phyloP scores from a whole-genome alignment of 2,329 filamentous ascomycete species.

The Sodiomyces alkalinus region DNA sequence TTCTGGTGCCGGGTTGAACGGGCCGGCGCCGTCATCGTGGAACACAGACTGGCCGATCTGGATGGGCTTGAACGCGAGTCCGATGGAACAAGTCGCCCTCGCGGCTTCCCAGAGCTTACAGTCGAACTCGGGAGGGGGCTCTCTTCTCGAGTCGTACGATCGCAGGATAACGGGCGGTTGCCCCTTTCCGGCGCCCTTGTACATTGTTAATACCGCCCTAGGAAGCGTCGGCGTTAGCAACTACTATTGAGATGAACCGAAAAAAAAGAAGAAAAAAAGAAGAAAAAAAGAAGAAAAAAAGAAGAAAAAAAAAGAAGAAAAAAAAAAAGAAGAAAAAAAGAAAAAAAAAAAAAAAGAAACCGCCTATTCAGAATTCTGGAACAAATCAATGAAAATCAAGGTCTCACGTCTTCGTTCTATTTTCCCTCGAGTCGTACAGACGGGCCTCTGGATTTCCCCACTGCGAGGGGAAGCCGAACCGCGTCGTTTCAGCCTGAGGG shows the following conservation, averaged over 20 bases:
- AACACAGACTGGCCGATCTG: slow-evolving; percentile 88
- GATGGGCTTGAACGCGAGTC: slow-evolving; percentile 89
- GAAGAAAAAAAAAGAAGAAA: too few relatives aligned
- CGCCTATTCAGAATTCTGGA: too few relatives aligned
- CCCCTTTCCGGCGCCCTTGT: slow-evolving; percentile 62
- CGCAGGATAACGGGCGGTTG: slow-evolving; percentile 60
- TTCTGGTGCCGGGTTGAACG: slow-evolving; percentile 78
- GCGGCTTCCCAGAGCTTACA: slow-evolving; percentile 97
- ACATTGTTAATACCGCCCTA: slow-evolving; percentile 80
- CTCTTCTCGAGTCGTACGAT: slow-evolving; percentile 89
- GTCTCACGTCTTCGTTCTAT: slow-evolving; percentile 69
- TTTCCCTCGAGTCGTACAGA: slow-evolving; percentile 77
- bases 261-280: too few relatives aligned
- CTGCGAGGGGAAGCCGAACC: slow-evolving; percentile 37
- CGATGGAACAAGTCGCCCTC: slow-evolving; percentile 81
- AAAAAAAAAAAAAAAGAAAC: too few relatives aligned
- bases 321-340: too few relatives aligned
- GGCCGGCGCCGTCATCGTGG: slow-evolving; percentile 80
- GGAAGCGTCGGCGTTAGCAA: background rate
- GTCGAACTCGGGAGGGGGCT: slow-evolving; percentile 79
- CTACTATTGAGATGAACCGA: too few relatives aligned
- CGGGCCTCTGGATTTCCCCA: slow-evolving; percentile 73
- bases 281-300: too few relatives aligned
- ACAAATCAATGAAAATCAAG: background rate
- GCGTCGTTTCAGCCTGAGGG: slow-evolving; percentile 38